Base-by-base conservation (phyloP, 345 rosid genomes). In the Atalantia buxifolia region DNA sequence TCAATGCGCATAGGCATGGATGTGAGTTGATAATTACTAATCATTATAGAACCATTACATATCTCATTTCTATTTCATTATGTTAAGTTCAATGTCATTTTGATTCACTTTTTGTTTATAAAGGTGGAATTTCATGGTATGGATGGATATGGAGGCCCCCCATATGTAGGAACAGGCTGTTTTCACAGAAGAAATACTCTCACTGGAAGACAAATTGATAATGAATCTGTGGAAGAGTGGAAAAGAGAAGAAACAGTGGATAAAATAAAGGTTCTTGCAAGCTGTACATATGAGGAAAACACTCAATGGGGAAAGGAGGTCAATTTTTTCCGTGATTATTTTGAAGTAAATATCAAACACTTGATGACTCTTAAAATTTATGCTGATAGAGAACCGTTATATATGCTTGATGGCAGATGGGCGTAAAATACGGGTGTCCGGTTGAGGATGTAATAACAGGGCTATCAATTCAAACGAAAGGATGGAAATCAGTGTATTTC, bases 381-480 rank as follows among this genome's bases (percentile, higher is more conserved):
- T 57, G 33, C 65, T 74, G 57, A 69, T 69, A 42, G 56, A 38
- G 60, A 27, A 27, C 25, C 28, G 4, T 27, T n/a, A 18, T 28
- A n/a, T 30, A 73, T 70, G 76, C 81, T 59, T 68, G 22, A n/a
- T 81, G 83, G 78, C 90, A 93, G 98, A 80, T 88, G 82, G 98
- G 98, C 60, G 4, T 93, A 76, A 88, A 80, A 61, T 93, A 93
- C 5, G 97, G 97, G 5, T 87, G 86, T 69, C 85, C 89, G 3
- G 92, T 91, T n/a, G 98, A 95, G 74, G 98, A 95, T 84, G 87
- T 92, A 65, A 91, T 95, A 33, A 93, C 98, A 24, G 98, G 98
- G 75, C 62, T 93, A 56, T 72, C 90, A 22, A 91, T 93, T 69
- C 89, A 91, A 59, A 88, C 93, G 72, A 82, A 79, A 21, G 98